phyloP scores from a whole-genome alignment of 73 alveolate species.

The Paramecium pentaurelia region DNA sequence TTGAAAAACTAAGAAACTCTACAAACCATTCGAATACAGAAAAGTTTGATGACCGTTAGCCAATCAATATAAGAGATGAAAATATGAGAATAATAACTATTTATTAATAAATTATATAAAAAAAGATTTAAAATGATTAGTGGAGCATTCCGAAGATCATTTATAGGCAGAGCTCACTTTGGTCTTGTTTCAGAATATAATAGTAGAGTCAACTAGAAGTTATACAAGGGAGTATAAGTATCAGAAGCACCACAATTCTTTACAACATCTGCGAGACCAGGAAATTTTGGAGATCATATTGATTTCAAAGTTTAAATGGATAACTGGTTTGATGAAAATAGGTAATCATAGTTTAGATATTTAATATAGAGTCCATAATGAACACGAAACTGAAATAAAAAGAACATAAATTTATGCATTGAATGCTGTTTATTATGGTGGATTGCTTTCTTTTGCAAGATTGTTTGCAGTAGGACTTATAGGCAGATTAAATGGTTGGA shows the following conservation, averaged over 20 bases:
- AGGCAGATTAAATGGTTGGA: constrained; percentile 68
- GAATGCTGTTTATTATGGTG: constrained; percentile 64
- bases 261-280: constrained; percentile 88
- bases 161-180: constrained; percentile 55
- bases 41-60: background rate
- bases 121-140: constrained; percentile 20
- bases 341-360: constrained; percentile 18
- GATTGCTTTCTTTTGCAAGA: constrained; percentile 63
- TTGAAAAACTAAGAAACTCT: background rate
- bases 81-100: constrained; percentile 1
- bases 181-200: constrained; percentile 81
- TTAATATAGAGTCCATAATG: constrained; percentile 78
- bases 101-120: constrained; percentile 12
- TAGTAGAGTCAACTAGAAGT: constrained; percentile 82
- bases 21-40: background rate
- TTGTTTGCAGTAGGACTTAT: constrained; percentile 59
- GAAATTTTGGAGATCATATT: constrained; percentile 87
- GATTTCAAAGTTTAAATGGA: constrained; percentile 89
- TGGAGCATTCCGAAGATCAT: background rate
- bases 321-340: constrained; percentile 93
- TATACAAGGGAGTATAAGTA: constrained; percentile 69
- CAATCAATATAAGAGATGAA: background rate
- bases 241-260: constrained; percentile 83
- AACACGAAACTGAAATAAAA: constrained; percentile 85
- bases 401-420: constrained; percentile 88